Base-by-base conservation (phyloP, 2,329 filamentous ascomycete genomes). In the Cladophialophora immunda region DNA sequence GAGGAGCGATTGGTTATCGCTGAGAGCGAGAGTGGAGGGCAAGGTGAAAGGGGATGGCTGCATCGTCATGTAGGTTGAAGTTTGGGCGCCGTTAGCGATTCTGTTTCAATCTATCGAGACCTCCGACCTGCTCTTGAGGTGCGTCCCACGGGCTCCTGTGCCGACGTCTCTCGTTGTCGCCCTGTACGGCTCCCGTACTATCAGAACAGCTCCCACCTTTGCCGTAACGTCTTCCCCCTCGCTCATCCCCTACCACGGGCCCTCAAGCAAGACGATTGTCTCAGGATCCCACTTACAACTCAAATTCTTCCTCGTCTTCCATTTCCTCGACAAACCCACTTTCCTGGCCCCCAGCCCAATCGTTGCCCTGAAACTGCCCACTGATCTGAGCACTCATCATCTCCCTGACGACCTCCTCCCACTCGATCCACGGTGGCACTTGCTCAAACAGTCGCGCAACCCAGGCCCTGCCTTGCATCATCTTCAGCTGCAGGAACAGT, bases 1-100 rank as follows among this genome's bases (percentile, higher is more conserved):
- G 72, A 84, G 95, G 72, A 94, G 94, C 58, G 95, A 99, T 81
- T 99, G 95, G 95, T 97, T 95, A 77, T 86, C 90, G 73, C 92
- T 99, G 11, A 91, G 91, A 81, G 88, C 87, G 70, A 89, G 93
- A 70, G 95, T 99, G 5, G 95, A 99, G 83, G 90, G 92, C 80
- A 93, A 93, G 68, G 97, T 99, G 93, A 98, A 97, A 80, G 95
- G 95, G 4, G 87, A 97, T 77, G 94, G 95, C 67, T 99, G 95
- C 79, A 78, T 77, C 54, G 76, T 96, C 52, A 98, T 97, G 93
- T 98, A 64, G 41, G 8, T n/a, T 27, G 25, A 11, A 50, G 3
- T 50, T 11, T 50, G 45, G 9, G 11, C 13, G 8, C 19, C 19
- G 38, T 4, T 15, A 17, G 27, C 52, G 2, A 55, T 32, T 55